Conservation (phyloP, 2,329 filamentous ascomycete species). For the Teratosphaeria viscida region DNA sequence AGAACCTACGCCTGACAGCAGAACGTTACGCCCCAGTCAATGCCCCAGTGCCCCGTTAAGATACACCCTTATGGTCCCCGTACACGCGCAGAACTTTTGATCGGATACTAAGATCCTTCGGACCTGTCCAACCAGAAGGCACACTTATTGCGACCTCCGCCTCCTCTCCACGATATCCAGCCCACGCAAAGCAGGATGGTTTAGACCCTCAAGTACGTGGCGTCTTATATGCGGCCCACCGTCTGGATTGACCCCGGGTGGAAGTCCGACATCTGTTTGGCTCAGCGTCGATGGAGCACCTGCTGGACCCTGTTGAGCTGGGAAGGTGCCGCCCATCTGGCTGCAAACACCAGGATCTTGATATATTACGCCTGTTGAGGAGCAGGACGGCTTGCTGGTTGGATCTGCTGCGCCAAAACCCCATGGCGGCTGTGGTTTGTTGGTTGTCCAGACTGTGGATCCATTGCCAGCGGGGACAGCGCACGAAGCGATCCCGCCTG, state of each 20-base stretch:
- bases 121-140: not conserved
- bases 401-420: not conserved
- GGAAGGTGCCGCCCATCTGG: not conserved
- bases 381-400: not conserved
- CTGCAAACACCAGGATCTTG: not conserved
- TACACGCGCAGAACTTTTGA: not conserved
- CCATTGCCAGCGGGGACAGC: not conserved
- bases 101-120: not conserved
- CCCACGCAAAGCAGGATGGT: not conserved
- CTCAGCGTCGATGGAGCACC: too few species aligned
- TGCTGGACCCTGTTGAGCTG: not conserved
- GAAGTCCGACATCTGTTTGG: not conserved
- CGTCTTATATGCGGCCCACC: not conserved
- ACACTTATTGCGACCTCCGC: not conserved
- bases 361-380: not conserved
- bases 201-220: not conserved
- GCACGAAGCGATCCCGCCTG: not conserved
- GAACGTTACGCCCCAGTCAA: too few species aligned
- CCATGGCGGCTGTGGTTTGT: not conserved
- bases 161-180: not conserved
- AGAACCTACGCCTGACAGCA: too few species aligned
- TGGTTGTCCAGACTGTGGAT: not conserved
- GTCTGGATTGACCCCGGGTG: not conserved
- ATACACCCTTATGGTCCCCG: too few species aligned
- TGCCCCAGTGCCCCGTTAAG: too few species aligned